Percentiles rank a stretch among this genome's conserved stretches.
phyloP scores from a whole-genome alignment of 2,329 filamentous ascomycete genomes.

The Pseudocercospora pini-densiflorae region DNA sequence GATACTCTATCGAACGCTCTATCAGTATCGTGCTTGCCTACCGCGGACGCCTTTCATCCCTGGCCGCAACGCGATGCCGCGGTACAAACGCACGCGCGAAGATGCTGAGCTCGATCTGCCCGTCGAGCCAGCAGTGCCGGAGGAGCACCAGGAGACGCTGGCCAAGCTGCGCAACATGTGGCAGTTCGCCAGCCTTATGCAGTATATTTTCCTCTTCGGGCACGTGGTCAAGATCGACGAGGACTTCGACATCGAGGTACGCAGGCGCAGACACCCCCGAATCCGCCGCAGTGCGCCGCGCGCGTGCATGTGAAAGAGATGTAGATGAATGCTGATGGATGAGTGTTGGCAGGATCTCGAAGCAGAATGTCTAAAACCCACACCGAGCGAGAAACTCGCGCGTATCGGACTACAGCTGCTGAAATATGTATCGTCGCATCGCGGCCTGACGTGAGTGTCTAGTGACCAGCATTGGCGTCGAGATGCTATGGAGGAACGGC shows the following conservation, averaged over 20 bases:
- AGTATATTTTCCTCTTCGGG: conserved; percentile 93
- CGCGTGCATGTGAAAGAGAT: neutral
- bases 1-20: neutral
- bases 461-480: neutral
- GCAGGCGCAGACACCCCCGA: conserved; percentile 28
- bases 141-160: conserved; percentile 54
- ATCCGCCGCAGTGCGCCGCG: conserved; percentile 15
- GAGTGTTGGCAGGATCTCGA: conserved; percentile 73
- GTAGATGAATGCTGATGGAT: conserved; percentile 33
- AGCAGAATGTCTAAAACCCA: conserved; percentile 80
- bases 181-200: conserved; percentile 92
- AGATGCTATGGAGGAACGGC: neutral
- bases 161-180: conserved; percentile 83
- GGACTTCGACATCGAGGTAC: conserved; percentile 86
- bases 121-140: conserved; percentile 28
- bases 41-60: neutral
- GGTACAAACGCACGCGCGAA: conserved; percentile 61
- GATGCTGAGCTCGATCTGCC: conserved; percentile 53
- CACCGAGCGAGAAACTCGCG: conserved; percentile 71
- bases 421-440: conserved; percentile 92
- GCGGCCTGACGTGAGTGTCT: conserved; percentile 78
- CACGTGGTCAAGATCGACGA: conserved; percentile 88
- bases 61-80: conserved; percentile 47
- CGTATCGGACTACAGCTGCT: conserved; percentile 85
- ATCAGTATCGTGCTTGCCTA: neutral